phyloP scores from a whole-genome alignment of 352 stramenopile genomes.

The Porosira glacialis region DNA sequence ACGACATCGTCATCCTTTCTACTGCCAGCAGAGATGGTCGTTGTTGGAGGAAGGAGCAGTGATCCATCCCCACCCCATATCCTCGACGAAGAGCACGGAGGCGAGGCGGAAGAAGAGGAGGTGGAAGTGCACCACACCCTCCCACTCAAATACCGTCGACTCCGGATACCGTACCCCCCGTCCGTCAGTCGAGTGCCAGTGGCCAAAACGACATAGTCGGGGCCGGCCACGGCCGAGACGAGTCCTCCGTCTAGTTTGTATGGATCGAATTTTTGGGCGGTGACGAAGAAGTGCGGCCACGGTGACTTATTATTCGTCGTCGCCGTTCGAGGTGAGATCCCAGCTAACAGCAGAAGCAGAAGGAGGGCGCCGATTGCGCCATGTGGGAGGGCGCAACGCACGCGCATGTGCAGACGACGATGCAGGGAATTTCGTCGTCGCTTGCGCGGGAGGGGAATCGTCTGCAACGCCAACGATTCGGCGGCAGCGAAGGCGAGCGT shows the following conservation, averaged over 20 bases:
- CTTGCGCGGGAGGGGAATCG: too few relatives aligned
- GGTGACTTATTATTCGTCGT: too few relatives aligned
- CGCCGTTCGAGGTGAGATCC: too few relatives aligned
- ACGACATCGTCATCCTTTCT: not conserved
- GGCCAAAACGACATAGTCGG: constrained; percentile 64
- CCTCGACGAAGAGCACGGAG: not conserved
- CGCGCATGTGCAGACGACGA: too few relatives aligned
- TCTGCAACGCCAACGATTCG: too few relatives aligned
- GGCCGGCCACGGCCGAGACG: constrained; percentile 63
- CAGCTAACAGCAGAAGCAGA: too few relatives aligned
- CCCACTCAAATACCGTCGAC: constrained; percentile 55
- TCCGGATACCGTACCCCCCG: constrained; percentile 64
- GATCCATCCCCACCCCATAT: constrained; percentile 24
- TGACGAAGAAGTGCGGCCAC: too few relatives aligned
- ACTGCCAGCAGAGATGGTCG: too few relatives aligned
- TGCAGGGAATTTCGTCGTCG: too few relatives aligned
- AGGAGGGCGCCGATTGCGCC: too few relatives aligned
- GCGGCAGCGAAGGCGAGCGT: too few relatives aligned
- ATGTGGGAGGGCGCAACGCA: too few relatives aligned
- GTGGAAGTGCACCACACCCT: constrained; percentile 54
- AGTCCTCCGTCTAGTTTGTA: constrained; percentile 75
- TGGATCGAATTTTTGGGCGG: constrained; percentile 60
- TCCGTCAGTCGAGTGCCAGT: constrained; percentile 68
- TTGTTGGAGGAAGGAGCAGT: constrained; percentile 16
- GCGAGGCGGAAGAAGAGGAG: constrained; percentile 1